phyloP scores from a whole-genome alignment of 345 rosid genomes.

The Punica granatum region DNA sequence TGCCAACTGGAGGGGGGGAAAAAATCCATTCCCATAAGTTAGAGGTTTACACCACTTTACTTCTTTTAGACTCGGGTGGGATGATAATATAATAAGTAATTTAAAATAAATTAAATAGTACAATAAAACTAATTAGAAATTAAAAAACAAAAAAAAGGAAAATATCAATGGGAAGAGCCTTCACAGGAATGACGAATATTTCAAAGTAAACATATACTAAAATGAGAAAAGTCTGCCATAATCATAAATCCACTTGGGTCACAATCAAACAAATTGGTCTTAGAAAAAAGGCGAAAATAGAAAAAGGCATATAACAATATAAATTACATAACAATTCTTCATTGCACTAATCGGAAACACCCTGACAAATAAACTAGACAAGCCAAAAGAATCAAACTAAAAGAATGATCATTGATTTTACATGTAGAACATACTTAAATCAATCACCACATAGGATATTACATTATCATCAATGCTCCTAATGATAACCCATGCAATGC shows the following conservation, averaged over 20 bases:
- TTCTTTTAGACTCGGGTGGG: background rate
- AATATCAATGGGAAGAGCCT: no score
- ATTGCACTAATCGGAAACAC: background rate
- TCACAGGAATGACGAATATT: no score
- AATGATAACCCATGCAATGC: background rate
- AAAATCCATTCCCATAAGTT: background rate
- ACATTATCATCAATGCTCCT: background rate
- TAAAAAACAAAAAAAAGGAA: no score
- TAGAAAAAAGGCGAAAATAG: background rate
- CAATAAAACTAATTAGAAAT: no score
- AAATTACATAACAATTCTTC: background rate
- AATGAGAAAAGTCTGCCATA: background rate
- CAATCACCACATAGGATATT: background rate
- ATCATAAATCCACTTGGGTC: background rate
- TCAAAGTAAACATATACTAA: no score
- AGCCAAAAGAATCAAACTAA: background rate
- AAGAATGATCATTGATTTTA: background rate
- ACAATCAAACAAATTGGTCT: background rate
- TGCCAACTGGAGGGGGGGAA: slow-evolving; percentile 57
- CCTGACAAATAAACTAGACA: background rate
- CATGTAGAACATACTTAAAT: background rate
- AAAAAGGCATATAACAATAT: background rate
- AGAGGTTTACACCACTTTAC: background rate
- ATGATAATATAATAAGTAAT: no score
- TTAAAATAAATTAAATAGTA: no score